Conservation (phyloP, 2,329 filamentous ascomycete genomes). For the Monilinia polystroma region DNA sequence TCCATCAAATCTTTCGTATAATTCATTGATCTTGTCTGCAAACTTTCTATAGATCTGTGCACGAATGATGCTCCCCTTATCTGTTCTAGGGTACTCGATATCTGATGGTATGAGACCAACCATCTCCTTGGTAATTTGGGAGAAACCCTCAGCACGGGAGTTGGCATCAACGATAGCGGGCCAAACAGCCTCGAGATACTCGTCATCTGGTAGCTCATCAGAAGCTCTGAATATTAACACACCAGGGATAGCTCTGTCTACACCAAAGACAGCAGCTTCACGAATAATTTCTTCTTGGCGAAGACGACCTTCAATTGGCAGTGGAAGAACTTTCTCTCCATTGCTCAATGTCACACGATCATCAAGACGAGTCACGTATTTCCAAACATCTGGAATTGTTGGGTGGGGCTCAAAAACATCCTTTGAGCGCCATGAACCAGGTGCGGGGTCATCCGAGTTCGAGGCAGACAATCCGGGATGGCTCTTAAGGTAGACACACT, state of each 20-base stretch:
- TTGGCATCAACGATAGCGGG: slow-evolving; percentile 54
- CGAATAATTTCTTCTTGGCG: slow-evolving; percentile 52
- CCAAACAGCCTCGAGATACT: slow-evolving; percentile 51
- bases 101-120: slow-evolving; percentile 49
- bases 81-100: slow-evolving; percentile 48
- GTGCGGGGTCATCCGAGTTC: slow-evolving; percentile 46
- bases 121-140: slow-evolving; percentile 53
- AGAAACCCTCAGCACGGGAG: slow-evolving; percentile 50
- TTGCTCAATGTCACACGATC: slow-evolving; percentile 49
- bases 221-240: slow-evolving; percentile 53
- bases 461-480: slow-evolving; percentile 43
- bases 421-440: slow-evolving; percentile 46
- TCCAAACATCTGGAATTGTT: slow-evolving; percentile 46
- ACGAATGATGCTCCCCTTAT: slow-evolving; percentile 55
- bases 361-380: slow-evolving; percentile 48
- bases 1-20: slow-evolving; percentile 41
- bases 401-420: slow-evolving; percentile 48
- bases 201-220: slow-evolving; percentile 43
- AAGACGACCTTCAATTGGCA: slow-evolving; percentile 53
- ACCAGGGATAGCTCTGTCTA: slow-evolving; percentile 52
- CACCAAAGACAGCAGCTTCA: slow-evolving; percentile 59
- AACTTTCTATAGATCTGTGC: slow-evolving; percentile 50
- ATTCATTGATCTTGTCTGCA: slow-evolving; percentile 45
- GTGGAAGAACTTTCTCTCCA: slow-evolving; percentile 50
- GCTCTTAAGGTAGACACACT: slow-evolving; percentile 41